Conservation (phyloP, 1,284 basidiomycete genomes). For the Sanghuangporus sanghuang region DNA sequence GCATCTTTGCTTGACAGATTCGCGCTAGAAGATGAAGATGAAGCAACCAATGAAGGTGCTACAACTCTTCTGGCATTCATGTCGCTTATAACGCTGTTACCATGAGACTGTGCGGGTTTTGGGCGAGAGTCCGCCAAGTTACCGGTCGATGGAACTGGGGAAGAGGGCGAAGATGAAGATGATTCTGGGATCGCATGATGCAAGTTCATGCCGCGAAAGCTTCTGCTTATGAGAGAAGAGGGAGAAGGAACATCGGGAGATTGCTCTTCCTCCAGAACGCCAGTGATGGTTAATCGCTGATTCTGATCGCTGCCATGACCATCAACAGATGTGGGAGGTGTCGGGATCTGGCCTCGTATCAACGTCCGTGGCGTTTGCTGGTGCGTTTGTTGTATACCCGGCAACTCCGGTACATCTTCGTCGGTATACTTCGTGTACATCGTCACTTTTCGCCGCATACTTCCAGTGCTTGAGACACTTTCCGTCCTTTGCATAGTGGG, state of each 20-base stretch:
- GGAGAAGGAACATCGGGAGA: background rate
- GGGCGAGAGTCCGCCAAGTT: background rate
- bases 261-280: background rate
- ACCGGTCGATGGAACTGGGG: background rate
- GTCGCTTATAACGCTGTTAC: background rate
- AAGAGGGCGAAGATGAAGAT: background rate
- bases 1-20: background rate
- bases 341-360: conserved; percentile 10
- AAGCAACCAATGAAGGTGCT: background rate
- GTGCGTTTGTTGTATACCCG: background rate
- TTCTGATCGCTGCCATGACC: conserved; percentile 1
- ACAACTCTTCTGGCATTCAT: background rate
- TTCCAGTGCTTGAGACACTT: background rate
- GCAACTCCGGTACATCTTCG: background rate
- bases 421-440: background rate
- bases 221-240: background rate
- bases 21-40: conserved; percentile 2
- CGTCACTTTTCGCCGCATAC: background rate
- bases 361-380: background rate
- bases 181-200: background rate
- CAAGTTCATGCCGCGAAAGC: background rate
- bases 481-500: background rate
- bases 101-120: background rate
- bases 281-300: conserved; percentile 1
- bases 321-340: conserved; percentile 16